phyloP scores from a whole-genome alignment of 2,329 filamentous ascomycete species.

The Calonectria ilicicola region DNA sequence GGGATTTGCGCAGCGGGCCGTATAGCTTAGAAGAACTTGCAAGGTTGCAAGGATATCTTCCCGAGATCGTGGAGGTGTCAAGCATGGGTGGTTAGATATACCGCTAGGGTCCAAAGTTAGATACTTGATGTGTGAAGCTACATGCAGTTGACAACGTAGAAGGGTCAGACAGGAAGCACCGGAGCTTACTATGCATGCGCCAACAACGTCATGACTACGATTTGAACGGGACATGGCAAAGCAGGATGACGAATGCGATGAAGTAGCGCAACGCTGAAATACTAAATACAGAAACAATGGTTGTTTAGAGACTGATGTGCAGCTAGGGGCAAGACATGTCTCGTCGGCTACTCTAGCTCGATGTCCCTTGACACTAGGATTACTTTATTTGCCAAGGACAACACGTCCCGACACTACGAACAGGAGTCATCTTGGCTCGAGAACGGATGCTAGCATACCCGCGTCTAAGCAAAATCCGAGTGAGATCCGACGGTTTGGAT shows the following conservation, averaged over 20 bases:
- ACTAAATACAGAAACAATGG: background rate
- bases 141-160: background rate
- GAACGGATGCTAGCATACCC: background rate
- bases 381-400: background rate
- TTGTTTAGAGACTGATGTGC: background rate
- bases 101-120: background rate
- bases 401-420: background rate
- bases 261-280: background rate
- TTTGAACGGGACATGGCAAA: background rate
- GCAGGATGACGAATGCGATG: background rate
- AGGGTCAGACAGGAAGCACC: background rate
- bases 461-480: background rate
- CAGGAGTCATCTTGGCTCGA: background rate
- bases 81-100: background rate
- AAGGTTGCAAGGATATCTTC: background rate
- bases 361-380: background rate
- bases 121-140: background rate
- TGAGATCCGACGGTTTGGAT: slow-evolving; percentile 9
- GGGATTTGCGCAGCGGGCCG: slow-evolving; percentile 2
- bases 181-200: too few species aligned
- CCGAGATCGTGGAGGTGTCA: slow-evolving; percentile 7
- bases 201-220: background rate
- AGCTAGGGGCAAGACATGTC: background rate
- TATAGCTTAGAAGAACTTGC: background rate
- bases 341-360: background rate